Conservation (phyloP, 2,329 filamentous ascomycete genomes). For the Camillea tinctor region DNA sequence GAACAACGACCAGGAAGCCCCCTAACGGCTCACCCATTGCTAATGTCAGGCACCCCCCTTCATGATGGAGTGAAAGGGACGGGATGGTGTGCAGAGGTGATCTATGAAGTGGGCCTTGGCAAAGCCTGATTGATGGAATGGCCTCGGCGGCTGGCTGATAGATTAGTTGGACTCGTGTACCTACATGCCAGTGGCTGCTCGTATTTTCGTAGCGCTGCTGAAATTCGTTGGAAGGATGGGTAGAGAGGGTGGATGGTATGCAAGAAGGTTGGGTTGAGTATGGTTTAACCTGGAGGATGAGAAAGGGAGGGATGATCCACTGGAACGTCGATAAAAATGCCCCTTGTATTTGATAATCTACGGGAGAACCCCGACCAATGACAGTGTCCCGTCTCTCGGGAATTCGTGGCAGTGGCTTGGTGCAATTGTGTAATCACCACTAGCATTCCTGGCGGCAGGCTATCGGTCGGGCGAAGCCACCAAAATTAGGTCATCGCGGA, state of each 20-base stretch:
- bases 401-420: not conserved
- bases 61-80: not conserved
- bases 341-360: not conserved
- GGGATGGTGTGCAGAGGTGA: not conserved
- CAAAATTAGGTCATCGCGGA: too few species aligned
- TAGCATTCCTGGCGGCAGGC: not conserved
- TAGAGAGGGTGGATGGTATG: too few species aligned
- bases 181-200: too few species aligned
- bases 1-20: not conserved
- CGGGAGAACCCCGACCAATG: not conserved
- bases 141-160: not conserved
- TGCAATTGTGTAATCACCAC: not conserved
- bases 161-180: too few species aligned
- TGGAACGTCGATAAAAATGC: not conserved
- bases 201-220: too few species aligned
- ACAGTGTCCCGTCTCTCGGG: not conserved
- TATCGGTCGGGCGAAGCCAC: not conserved
- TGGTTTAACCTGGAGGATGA: too few species aligned
- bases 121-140: not conserved
- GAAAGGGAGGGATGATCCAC: not conserved
- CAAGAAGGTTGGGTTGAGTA: too few species aligned
- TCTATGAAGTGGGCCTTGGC: not conserved
- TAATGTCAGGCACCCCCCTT: not conserved
- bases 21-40: not conserved
- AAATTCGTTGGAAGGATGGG: too few species aligned